phyloP scores from a whole-genome alignment of 2,329 filamentous ascomycete genomes.

The Byssoonygena ceratinophila region DNA sequence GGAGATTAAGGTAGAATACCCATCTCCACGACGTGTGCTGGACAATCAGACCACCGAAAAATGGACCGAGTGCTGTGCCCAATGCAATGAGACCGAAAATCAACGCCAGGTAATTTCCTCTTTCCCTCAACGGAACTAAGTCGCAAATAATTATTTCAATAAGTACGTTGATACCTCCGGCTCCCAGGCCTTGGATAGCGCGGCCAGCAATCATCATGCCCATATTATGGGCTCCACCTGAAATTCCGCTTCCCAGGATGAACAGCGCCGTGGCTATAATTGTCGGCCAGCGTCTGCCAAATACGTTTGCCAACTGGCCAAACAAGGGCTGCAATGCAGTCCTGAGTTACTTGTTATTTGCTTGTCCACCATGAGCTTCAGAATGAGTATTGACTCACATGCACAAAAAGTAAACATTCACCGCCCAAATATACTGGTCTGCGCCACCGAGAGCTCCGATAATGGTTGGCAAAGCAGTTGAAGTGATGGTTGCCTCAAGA shows the following conservation, averaged over 20 bases:
- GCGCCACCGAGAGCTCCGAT: not conserved
- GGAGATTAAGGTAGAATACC: constrained; percentile 28
- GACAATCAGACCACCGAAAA: constrained; percentile 27
- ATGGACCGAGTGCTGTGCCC: constrained; percentile 40
- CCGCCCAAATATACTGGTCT: constrained; percentile 8
- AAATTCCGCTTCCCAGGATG: constrained; percentile 44
- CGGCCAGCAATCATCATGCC: constrained; percentile 46
- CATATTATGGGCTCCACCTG: constrained; percentile 38
- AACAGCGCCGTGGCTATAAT: constrained; percentile 40
- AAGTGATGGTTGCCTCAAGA: constrained; percentile 6
- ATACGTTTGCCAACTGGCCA: constrained; percentile 20
- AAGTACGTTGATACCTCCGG: constrained; percentile 35
- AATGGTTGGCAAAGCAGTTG: constrained; percentile 10
- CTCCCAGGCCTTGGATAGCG: constrained; percentile 45
- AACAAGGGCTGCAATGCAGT: constrained; percentile 10
- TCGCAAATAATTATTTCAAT: constrained; percentile 39
- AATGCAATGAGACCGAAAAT: constrained; percentile 23
- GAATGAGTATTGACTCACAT: too few species aligned
- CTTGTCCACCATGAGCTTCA: too few species aligned
- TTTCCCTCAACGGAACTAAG: constrained; percentile 34
- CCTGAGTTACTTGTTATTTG: too few species aligned
- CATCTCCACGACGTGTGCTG: constrained; percentile 23
- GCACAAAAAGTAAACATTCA: constrained; percentile 16
- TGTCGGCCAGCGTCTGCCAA: constrained; percentile 35
- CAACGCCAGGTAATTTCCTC: constrained; percentile 23